phyloP scores from a whole-genome alignment of 495 filamentous ascomycete genomes.

The Pseudevernia furfuracea region DNA sequence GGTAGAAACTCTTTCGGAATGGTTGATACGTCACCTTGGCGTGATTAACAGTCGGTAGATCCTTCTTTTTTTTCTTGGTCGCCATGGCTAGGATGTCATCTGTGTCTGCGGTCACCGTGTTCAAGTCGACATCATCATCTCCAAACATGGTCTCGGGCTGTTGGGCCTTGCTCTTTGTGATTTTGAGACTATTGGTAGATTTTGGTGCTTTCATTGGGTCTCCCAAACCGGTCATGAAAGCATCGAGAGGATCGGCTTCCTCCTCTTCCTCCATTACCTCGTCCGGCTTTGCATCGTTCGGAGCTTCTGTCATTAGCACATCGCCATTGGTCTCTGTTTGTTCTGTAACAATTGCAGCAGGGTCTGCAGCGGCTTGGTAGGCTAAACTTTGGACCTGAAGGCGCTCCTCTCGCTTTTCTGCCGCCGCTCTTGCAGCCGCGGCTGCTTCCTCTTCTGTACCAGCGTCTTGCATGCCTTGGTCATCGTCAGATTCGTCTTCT shows the following conservation, averaged over 20 bases:
- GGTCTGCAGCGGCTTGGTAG: conserved; percentile 33
- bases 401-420: conserved; percentile 65
- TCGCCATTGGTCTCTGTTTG: conserved; percentile 36
- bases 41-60: conserved; percentile 81
- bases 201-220: conserved; percentile 42
- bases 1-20: conserved; percentile 90
- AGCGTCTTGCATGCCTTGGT: conserved; percentile 66
- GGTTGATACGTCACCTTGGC: conserved; percentile 73
- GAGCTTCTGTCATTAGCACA: conserved; percentile 37
- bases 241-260: conserved; percentile 86
- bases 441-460: conserved; percentile 81
- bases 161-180: conserved; percentile 43
- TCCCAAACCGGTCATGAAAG: conserved; percentile 84
- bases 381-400: conserved; percentile 46
- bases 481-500: conserved; percentile 56
- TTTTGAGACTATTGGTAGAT: conserved; percentile 33
- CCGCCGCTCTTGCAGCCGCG: conserved; percentile 72
- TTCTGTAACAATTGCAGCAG: conserved; percentile 30
- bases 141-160: conserved; percentile 79
- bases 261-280: conserved; percentile 51
- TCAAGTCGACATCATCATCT: conserved; percentile 71
- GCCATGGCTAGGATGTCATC: conserved; percentile 83
- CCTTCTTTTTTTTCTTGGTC: conserved; percentile 93
- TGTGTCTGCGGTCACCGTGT: conserved; percentile 59
- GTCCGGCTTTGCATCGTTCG: conserved; percentile 27